These are phyloP conservation scores for Xylaria sp. DNA, from an alignment of 2,329 filamentous ascomycete genomes.

Conservation along the genomic window DNA sequence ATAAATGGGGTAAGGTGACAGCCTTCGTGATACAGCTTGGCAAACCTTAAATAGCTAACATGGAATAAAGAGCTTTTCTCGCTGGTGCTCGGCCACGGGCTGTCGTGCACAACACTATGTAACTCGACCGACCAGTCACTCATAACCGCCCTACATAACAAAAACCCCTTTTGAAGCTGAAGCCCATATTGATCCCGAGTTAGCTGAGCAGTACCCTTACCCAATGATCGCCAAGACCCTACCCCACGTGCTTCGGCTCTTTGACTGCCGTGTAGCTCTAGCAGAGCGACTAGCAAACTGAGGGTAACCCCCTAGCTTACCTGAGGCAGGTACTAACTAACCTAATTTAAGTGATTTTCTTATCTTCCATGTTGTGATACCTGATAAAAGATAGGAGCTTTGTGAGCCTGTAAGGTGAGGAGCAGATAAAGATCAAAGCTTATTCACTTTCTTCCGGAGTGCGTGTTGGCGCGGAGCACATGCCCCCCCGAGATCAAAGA, in stretches of 20 bases:
- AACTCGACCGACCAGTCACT: not conserved
- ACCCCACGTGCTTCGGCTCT: slow-evolving; percentile 14
- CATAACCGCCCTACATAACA: not conserved
- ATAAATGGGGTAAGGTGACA: not conserved
- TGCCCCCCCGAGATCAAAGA: too few species aligned
- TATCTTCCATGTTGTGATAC: too few species aligned
- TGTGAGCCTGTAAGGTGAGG: too few species aligned
- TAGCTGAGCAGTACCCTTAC: not conserved
- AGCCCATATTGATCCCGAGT: not conserved
- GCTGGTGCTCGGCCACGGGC: not conserved
- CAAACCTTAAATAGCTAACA: not conserved
- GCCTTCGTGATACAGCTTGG: not conserved
- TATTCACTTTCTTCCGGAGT: too few species aligned
- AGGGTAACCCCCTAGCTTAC: too few species aligned
- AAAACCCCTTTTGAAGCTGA: not conserved
- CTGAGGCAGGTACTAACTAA: too few species aligned
- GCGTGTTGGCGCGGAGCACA: too few species aligned
- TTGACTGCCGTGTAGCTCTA: not conserved
- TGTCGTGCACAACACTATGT: not conserved
- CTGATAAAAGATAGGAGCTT: too few species aligned
- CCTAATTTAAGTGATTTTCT: too few species aligned
- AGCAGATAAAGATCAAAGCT: too few species aligned
- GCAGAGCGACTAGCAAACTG: too few species aligned
- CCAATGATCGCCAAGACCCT: slow-evolving; percentile 20
- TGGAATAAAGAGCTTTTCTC: not conserved